Evolutionary conservation across 164 flowering plant genomes (phyloP).

Genomic region (Tetrastigma voinierianum): DNA sequence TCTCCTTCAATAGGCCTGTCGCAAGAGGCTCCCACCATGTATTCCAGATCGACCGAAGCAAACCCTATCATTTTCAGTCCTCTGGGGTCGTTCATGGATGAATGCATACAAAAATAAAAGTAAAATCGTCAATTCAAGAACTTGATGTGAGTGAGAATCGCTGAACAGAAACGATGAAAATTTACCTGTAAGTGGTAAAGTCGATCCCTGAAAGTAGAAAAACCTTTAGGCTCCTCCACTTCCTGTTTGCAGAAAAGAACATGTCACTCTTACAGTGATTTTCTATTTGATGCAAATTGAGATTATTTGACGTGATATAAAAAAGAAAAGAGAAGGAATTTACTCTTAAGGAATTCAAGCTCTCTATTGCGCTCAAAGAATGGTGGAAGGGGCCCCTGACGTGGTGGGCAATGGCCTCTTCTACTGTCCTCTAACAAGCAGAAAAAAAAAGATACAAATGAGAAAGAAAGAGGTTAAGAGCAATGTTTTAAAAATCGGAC

Average conservation of each 20-base stretch:
- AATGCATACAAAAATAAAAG: conserved; percentile 1
- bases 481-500: no score
- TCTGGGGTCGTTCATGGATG: conserved; percentile 40
- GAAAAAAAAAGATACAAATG: conserved; percentile 8
- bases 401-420: conserved; percentile 63
- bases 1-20: conserved; percentile 88
- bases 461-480: not conserved
- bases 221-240: conserved; percentile 51
- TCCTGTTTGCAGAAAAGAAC: conserved; percentile 37
- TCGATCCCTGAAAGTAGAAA: conserved; percentile 81
- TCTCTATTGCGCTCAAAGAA: conserved; percentile 46
- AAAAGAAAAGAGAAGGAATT: conserved; percentile 13
- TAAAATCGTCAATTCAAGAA: conserved; percentile 15
- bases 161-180: not conserved
- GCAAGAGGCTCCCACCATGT: conserved; percentile 99
- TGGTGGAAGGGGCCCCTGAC: conserved; percentile 63
- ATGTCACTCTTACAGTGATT: not conserved
- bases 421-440: conserved; percentile 45
- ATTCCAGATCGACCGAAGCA: conserved; percentile 96
- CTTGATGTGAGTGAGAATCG: not conserved
- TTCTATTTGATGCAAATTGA: not conserved
- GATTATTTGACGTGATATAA: not conserved
- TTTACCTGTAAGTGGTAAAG: conserved; percentile 77
- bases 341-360: conserved; percentile 59
- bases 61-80: conserved; percentile 72